These are phyloP conservation scores for Yarrowia alimentaria DNA, from an alignment of 805 yeast genomes.

Conservation along the genomic window DNA sequence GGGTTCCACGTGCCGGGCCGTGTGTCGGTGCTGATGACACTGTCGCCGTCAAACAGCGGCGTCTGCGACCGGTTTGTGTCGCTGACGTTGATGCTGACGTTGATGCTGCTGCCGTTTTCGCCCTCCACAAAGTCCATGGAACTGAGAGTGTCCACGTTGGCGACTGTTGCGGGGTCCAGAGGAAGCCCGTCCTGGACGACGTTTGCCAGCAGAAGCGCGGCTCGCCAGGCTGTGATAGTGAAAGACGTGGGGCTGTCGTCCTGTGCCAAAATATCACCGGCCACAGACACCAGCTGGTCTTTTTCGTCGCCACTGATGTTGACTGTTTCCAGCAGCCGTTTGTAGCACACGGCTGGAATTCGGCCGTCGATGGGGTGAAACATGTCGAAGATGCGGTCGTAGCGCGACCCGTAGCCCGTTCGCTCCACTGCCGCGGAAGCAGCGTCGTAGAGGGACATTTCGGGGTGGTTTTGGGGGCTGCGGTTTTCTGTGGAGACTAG, in stretches of 20 bases:
- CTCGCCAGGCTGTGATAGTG: constrained; percentile 17
- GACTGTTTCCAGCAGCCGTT: constrained; percentile 25
- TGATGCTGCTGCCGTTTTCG: constrained; percentile 5
- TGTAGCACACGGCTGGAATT: constrained; percentile 25
- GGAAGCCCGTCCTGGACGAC: constrained; percentile 16
- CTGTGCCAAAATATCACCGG: not conserved
- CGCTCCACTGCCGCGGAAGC: constrained; percentile 16
- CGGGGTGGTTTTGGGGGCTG: not conserved
- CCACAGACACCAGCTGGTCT: not conserved
- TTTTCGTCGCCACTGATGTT: constrained; percentile 11
- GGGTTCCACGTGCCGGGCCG: constrained; percentile 19
- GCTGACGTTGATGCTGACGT: constrained; percentile 7
- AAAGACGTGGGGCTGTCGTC: constrained; percentile 5
- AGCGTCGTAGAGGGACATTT: constrained; percentile 14
- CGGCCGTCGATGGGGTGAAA: constrained; percentile 26
- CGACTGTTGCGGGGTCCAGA: constrained; percentile 4
- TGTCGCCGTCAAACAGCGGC: constrained; percentile 6
- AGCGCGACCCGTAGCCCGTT: constrained; percentile 14
- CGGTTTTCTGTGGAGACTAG: no score
- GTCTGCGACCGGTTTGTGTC: constrained; percentile 15
- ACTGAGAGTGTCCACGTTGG: constrained; percentile 1
- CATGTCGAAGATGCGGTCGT: constrained; percentile 27
- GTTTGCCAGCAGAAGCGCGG: constrained; percentile 9
- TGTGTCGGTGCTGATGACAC: not conserved
- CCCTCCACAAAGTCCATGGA: constrained; percentile 24